Evolutionary conservation across 306 rosid genomes (phyloP), one percentile per base, ranked within the genome.

Genomic region (Acacia crassicarpa): DNA sequence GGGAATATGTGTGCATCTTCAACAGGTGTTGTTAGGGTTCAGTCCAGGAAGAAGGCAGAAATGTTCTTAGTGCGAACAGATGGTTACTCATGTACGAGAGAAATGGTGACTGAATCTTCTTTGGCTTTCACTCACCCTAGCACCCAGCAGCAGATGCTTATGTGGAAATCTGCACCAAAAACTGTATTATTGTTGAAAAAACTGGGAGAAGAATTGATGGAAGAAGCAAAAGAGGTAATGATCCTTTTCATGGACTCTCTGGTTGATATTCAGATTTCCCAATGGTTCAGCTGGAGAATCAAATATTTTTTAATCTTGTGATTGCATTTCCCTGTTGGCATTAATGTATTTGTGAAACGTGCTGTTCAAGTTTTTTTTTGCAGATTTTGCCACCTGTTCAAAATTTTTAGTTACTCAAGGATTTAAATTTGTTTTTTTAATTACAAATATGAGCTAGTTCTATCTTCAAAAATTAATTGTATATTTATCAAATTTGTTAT

Each of bases 71-170:
- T 95, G 76, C 90, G 99, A 62, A 95, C 99, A 2, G 98, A 93
- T 89, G 99, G 98, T 65, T 91, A 88, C 79, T 93, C 99, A 59
- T 95, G 98, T 84, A 84, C 89, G 38, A 90, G 99, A 89, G 99
- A 95, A 86, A 95, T 88, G 85, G 99, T 93, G 86, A 92, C 91
- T 6, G 98, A 93, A 86, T 88, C 99, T 78, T 95, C 99, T 79
- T 86, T 95, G 84, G 99, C 99, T 81, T 95, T 95, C 83, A 92
- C 97, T 59, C 99, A 95, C 85, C 99, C 99, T 68, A 95, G 97
- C 87, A 95, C 97, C 54, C 99, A 95, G 83, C 99, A 95, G 46
- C 99, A 95, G 86, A 95, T 95, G 99, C 97, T 95, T 77, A 90
- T 95, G 97, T 95, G 99, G 99, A 95, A 95, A 92, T 85, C 99